phyloP scores from a whole-genome alignment of 2,329 filamentous ascomycete genomes.

The Escovopsis sp. region DNA sequence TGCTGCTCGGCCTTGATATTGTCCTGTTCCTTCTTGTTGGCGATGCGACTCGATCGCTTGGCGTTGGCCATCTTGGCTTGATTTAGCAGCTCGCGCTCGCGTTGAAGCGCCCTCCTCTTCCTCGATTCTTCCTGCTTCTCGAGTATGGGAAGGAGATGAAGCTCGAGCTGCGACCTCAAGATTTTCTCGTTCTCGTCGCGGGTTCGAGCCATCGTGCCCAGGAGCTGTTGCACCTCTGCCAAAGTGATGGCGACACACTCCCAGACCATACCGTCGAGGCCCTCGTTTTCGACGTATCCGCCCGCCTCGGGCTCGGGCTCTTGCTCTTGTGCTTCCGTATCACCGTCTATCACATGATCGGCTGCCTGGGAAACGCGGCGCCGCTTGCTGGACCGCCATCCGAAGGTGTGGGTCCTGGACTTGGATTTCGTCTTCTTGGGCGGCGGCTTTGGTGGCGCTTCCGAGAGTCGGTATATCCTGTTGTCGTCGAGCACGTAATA shows the following conservation, averaged over 20 bases:
- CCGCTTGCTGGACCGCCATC: constrained; percentile 55
- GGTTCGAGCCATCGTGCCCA: constrained; percentile 57
- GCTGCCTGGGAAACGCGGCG: constrained; percentile 36
- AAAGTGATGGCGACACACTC: constrained; percentile 78
- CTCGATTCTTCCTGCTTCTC: constrained; percentile 63
- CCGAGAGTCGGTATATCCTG: constrained; percentile 75
- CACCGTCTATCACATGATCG: constrained; percentile 18
- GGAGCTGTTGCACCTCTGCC: constrained; percentile 57
- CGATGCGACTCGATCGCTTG: constrained; percentile 83
- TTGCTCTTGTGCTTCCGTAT: constrained; percentile 16
- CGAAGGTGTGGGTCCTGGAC: constrained; percentile 31
- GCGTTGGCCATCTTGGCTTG: constrained; percentile 82
- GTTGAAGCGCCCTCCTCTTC: constrained; percentile 50
- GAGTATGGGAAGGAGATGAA: constrained; percentile 70
- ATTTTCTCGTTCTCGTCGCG: constrained; percentile 76
- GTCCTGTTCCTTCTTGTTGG: constrained; percentile 64
- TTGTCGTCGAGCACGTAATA: constrained; percentile 93
- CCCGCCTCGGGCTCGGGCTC: constrained; percentile 15
- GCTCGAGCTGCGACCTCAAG: constrained; percentile 53
- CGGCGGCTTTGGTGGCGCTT: constrained; percentile 44
- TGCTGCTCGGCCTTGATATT: constrained; percentile 53
- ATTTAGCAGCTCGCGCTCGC: constrained; percentile 66
- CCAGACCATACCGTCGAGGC: constrained; percentile 68
- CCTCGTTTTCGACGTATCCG: constrained; percentile 33
- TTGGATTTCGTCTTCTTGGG: constrained; percentile 39